Percentiles rank a stretch among this genome's conserved stretches.
Evolutionary conservation across 2,329 filamentous ascomycete genomes (phyloP).

Genomic region (Aspergillus alliaceus): DNA sequence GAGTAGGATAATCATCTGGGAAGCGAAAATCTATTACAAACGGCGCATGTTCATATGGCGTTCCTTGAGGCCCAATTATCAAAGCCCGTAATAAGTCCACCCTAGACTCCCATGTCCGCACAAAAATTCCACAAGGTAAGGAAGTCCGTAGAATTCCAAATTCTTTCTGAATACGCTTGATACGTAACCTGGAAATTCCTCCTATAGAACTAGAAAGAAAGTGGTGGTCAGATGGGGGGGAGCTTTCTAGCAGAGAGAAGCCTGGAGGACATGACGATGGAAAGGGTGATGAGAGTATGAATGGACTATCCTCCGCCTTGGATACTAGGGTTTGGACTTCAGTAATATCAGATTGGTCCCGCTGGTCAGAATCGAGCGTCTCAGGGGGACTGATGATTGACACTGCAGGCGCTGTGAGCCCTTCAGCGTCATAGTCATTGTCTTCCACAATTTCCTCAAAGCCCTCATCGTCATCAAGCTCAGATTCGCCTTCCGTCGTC

Average conservation of each 20-base stretch:
- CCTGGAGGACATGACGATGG: constrained; percentile 25
- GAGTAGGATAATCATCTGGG: constrained; percentile 49
- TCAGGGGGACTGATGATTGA: constrained; percentile 10
- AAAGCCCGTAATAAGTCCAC: constrained; percentile 60
- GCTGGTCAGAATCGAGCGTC: constrained; percentile 3
- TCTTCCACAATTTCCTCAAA: background rate
- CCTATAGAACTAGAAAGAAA: constrained; percentile 33
- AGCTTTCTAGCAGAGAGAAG: constrained; percentile 44
- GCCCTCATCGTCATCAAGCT: constrained; percentile 16
- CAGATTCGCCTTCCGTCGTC: constrained; percentile 38
- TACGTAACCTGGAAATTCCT: constrained; percentile 17
- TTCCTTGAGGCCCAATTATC: constrained; percentile 59
- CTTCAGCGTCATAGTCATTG: background rate
- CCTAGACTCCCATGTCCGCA: constrained; percentile 60
- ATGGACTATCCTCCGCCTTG: background rate
- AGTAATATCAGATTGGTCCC: constrained; percentile 2
- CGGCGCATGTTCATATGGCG: constrained; percentile 61
- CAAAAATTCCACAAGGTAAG: constrained; percentile 57
- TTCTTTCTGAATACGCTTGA: constrained; percentile 58
- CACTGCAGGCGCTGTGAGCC: background rate
- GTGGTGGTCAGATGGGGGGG: constrained; percentile 45
- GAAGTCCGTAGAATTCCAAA: constrained; percentile 57
- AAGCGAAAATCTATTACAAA: constrained; percentile 62
- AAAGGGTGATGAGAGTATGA: constrained; percentile 1
- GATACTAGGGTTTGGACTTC: background rate